Conservation (phyloP, 345 rosid genomes). For the Sisymbrium irio region DNA sequence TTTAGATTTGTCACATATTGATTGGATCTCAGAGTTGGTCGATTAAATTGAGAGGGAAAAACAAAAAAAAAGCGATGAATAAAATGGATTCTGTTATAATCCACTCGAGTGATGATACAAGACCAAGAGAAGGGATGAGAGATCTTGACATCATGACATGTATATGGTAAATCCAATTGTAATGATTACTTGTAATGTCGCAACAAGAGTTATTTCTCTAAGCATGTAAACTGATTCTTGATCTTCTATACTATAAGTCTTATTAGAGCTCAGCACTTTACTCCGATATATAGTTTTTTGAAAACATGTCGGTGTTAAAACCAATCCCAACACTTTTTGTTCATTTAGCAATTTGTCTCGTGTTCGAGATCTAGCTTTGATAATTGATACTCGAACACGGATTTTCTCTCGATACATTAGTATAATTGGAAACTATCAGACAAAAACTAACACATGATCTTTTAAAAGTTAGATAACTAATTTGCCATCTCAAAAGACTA, state of each 20-base stretch:
- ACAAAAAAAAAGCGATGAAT: background rate
- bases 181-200: slow-evolving; percentile 18
- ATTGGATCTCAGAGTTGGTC: slow-evolving; percentile 48
- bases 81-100: slow-evolving; percentile 17
- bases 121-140: slow-evolving; percentile 1
- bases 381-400: background rate
- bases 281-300: background rate
- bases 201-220: background rate
- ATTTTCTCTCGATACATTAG: background rate
- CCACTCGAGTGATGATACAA: slow-evolving; percentile 4
- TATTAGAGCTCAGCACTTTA: background rate
- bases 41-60: slow-evolving; percentile 24
- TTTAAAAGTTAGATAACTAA: too few relatives aligned
- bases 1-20: slow-evolving; percentile 40
- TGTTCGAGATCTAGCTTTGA: background rate
- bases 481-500: too few relatives aligned
- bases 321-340: background rate
- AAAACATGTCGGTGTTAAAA: background rate
- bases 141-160: slow-evolving; percentile 16
- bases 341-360: background rate
- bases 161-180: slow-evolving; percentile 13
- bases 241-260: background rate
- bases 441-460: background rate
- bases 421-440: background rate
- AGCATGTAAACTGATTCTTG: slow-evolving; percentile 13